Evolutionary conservation across 345 rosid species (phyloP).

Genomic region (Conringia planisiliqua): DNA sequence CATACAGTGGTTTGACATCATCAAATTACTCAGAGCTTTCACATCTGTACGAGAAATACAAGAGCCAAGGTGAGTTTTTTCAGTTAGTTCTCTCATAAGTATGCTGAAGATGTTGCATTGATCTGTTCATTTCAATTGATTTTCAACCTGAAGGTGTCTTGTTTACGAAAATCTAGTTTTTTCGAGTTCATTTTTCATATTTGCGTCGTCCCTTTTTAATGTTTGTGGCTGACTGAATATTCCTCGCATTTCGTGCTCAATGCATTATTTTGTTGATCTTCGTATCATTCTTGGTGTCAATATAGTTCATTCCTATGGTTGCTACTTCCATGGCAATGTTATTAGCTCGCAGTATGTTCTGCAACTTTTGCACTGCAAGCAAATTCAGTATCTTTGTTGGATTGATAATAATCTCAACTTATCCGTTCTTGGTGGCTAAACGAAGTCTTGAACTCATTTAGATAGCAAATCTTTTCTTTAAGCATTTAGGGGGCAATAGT

Average conservation of each 20-base stretch:
- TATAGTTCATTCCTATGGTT: not conserved
- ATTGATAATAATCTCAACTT: not conserved
- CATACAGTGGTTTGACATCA: slow-evolving; percentile 69
- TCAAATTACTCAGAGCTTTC: slow-evolving; percentile 89
- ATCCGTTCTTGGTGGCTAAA: not conserved
- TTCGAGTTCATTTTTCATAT: not conserved
- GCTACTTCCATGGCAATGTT: not conserved
- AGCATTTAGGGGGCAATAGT: not conserved
- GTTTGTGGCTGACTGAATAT: not conserved
- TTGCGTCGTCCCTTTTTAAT: not conserved
- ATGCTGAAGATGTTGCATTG: not conserved
- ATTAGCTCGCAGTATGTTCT: not conserved
- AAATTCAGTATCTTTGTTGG: not conserved
- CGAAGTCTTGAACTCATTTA: not conserved
- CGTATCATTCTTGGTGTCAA: not conserved
- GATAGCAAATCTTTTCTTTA: not conserved
- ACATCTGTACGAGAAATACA: slow-evolving; percentile 78
- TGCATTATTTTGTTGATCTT: not conserved
- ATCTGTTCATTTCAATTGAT: not conserved
- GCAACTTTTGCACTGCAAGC: not conserved
- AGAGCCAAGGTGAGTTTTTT: slow-evolving; percentile 61
- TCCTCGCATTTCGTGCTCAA: not conserved
- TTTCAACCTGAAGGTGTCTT: not conserved
- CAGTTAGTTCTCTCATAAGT: not conserved
- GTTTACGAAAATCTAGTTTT: not conserved